phyloP scores from a whole-genome alignment of 768 basidiomycete species.

The Trametes maxima region DNA sequence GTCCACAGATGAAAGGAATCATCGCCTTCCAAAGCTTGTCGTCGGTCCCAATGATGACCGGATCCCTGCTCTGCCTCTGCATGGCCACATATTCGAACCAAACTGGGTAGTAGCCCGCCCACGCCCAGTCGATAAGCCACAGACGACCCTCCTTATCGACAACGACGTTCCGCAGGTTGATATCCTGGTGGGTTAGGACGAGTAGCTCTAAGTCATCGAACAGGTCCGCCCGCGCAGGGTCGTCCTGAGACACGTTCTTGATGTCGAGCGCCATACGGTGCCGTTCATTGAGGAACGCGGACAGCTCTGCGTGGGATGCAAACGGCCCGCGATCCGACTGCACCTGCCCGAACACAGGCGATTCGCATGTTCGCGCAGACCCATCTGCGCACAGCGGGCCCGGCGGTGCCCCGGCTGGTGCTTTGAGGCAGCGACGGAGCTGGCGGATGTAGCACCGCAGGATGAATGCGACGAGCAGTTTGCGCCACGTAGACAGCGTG shows the following conservation, averaged over 20 bases:
- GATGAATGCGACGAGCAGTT: slow-evolving; percentile 33
- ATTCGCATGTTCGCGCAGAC: not conserved
- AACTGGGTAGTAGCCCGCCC: slow-evolving; percentile 32
- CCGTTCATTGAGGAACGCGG: slow-evolving; percentile 5
- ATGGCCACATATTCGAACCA: slow-evolving; percentile 25
- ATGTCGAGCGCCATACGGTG: not conserved
- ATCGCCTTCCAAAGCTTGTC: not conserved
- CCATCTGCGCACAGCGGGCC: not conserved
- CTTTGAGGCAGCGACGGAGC: slow-evolving; percentile 23
- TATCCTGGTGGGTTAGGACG: slow-evolving; percentile 34
- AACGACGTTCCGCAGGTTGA: slow-evolving; percentile 33
- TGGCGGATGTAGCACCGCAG: slow-evolving; percentile 33
- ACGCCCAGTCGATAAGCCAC: slow-evolving; percentile 38
- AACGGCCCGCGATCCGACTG: slow-evolving; percentile 3
- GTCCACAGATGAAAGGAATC: not conserved
- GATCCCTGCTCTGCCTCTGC: not conserved
- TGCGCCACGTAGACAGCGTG: slow-evolving; percentile 24
- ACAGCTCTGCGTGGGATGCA: slow-evolving; percentile 8
- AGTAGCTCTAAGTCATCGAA: slow-evolving; percentile 22
- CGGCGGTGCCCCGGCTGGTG: not conserved
- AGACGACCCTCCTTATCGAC: slow-evolving; percentile 31
- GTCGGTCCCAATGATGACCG: not conserved
- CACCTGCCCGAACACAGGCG: not conserved
- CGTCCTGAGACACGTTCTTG: not conserved
- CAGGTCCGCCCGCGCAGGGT: slow-evolving; percentile 1